A percentile compares a stretch with the other conserved stretches of the same genome.
Evolutionary conservation across 495 filamentous ascomycete species (phyloP).

Genomic region (Aspergillus incahuasiensis): DNA sequence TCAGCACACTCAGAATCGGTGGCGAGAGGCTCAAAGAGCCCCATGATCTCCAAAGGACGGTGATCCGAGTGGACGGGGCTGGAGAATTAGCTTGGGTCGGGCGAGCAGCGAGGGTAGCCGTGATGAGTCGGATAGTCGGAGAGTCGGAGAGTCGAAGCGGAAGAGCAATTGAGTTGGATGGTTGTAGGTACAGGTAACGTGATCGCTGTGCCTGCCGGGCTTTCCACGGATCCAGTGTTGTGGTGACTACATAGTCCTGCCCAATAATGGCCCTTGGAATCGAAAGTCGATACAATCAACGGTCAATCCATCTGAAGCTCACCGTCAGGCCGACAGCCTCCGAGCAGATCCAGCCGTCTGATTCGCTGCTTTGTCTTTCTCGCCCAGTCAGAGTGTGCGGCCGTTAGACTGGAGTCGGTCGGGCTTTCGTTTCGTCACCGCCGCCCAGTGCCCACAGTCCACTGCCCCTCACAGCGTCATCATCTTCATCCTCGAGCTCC

Average conservation of each 20-base stretch:
- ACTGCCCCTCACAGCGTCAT: background rate
- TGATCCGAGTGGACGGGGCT: conserved; percentile 1
- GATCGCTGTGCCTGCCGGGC: background rate
- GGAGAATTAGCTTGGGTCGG: background rate
- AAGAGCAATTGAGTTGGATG: background rate
- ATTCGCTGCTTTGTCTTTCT: background rate
- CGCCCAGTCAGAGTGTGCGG: background rate
- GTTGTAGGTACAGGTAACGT: background rate
- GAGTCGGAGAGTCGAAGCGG: background rate
- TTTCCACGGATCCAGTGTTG: background rate
- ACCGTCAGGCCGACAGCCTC: background rate
- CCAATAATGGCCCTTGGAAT: no score
- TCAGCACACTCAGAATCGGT: background rate
- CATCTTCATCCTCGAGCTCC: background rate
- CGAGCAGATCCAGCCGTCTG: background rate
- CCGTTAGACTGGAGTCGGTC: background rate
- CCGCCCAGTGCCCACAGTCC: background rate
- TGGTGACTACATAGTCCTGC: background rate
- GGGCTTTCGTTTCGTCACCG: background rate
- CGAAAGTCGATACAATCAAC: background rate
- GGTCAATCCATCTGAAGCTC: background rate
- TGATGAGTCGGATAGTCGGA: background rate
- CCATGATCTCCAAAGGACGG: background rate
- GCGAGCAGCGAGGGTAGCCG: background rate
- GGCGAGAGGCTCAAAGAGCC: background rate